phyloP scores from a whole-genome alignment of 306 rosid species.

The Acacia crassicarpa region DNA sequence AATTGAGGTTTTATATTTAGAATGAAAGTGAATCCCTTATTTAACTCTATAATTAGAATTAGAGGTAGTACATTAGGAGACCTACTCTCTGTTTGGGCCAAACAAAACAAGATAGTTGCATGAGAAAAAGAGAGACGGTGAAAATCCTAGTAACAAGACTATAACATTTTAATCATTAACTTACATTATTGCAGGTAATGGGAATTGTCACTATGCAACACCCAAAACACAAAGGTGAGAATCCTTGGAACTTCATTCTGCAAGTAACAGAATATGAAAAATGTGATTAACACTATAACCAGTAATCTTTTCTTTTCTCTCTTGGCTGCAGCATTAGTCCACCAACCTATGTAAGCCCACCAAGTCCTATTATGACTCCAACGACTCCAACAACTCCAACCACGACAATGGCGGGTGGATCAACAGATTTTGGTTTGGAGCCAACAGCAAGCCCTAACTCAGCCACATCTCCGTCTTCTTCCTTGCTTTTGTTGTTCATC shows the following conservation, averaged over 20 bases:
- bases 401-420: slow-evolving; percentile 48
- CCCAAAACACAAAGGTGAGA: slow-evolving; percentile 62
- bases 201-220: slow-evolving; percentile 64
- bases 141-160: slow-evolving; percentile 3
- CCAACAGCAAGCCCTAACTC: slow-evolving; percentile 71
- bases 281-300: slow-evolving; percentile 28
- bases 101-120: not conserved
- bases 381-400: slow-evolving; percentile 27
- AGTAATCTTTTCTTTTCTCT: slow-evolving; percentile 16
- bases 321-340: slow-evolving; percentile 55
- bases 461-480: slow-evolving; percentile 48
- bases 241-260: slow-evolving; percentile 28
- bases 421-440: slow-evolving; percentile 56
- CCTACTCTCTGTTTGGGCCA: not conserved
- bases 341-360: slow-evolving; percentile 33
- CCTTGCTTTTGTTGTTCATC: slow-evolving; percentile 42
- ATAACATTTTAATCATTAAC: slow-evolving; percentile 9
- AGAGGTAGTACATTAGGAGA: not conserved
- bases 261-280: not conserved
- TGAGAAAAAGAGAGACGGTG: not conserved
- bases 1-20: too few relatives aligned
- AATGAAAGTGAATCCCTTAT: too few relatives aligned
- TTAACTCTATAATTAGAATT: too few relatives aligned
- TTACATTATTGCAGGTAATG: slow-evolving; percentile 53
- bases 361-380: slow-evolving; percentile 10